Conservation (phyloP, 2,329 filamentous ascomycete genomes). For the Stachybotrys echinatus region DNA sequence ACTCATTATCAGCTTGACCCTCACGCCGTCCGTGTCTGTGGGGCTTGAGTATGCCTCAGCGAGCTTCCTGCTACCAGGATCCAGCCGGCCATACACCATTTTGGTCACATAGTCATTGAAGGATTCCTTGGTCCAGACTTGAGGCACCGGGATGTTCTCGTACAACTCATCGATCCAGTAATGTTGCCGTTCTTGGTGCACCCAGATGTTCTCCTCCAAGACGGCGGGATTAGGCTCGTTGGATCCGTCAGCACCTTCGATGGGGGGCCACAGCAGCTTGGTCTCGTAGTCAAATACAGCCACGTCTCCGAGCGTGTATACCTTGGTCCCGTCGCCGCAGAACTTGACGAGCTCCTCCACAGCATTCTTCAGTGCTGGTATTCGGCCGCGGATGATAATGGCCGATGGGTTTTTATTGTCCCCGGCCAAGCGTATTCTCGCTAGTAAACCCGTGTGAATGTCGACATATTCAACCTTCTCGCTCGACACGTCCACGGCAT, state of each 20-base stretch:
- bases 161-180: conserved; percentile 26
- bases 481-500: conserved; percentile 26
- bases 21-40: conserved; percentile 31
- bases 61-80: conserved; percentile 18
- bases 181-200: conserved; percentile 24
- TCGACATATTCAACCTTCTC: conserved; percentile 27
- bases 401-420: conserved; percentile 24
- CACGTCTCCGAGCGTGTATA: conserved; percentile 31
- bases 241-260: conserved; percentile 19
- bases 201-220: conserved; percentile 23
- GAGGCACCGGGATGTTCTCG: conserved; percentile 32
- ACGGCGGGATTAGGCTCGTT: conserved; percentile 13
- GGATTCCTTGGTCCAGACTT: conserved; percentile 33
- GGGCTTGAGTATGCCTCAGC: conserved; percentile 27
- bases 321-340: conserved; percentile 20
- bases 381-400: conserved; percentile 25
- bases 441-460: conserved; percentile 24
- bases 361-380: conserved; percentile 22
- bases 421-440: conserved; percentile 24
- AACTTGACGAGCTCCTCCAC: conserved; percentile 25
- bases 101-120: conserved; percentile 37
- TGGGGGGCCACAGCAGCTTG: conserved; percentile 29
- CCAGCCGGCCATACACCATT: conserved; percentile 32
- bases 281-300: conserved; percentile 25
- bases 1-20: conserved; percentile 30